Evolutionary conservation across 345 rosid genomes (phyloP).

Genomic region (Hypericum perforatum): DNA sequence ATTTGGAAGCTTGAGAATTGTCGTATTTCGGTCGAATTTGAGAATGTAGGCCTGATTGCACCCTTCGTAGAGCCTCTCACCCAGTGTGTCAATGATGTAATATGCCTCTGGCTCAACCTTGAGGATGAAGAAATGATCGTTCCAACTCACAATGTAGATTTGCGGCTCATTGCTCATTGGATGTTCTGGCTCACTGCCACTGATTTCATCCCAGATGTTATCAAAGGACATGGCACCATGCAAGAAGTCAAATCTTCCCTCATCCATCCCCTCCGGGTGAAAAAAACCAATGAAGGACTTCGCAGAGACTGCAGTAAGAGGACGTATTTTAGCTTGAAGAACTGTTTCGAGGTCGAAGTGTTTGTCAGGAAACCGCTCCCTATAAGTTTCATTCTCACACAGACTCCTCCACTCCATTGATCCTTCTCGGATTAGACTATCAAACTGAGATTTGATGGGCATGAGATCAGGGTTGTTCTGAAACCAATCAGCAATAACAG

Average conservation of each 20-base stretch:
- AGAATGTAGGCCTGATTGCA: constrained; percentile 88
- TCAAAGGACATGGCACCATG: constrained; percentile 90
- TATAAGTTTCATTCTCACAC: constrained; percentile 64
- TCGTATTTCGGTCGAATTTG: constrained; percentile 59
- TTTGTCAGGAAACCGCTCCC: constrained; percentile 74
- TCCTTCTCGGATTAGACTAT: constrained; percentile 82
- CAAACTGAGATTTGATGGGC: constrained; percentile 90
- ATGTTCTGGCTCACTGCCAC: constrained; percentile 35
- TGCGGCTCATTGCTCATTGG: constrained; percentile 35
- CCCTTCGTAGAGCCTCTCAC: constrained; percentile 96
- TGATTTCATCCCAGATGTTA: constrained; percentile 89
- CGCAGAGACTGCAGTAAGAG: constrained; percentile 50
- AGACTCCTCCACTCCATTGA: constrained; percentile 92
- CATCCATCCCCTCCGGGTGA: constrained; percentile 78
- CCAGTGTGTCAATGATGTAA: constrained; percentile 82
- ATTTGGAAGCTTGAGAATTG: constrained; percentile 36
- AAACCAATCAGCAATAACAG: constrained; percentile 90
- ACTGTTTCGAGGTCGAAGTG: constrained; percentile 95
- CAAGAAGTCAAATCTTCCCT: constrained; percentile 59
- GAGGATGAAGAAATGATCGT: constrained; percentile 90
- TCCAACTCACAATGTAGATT: constrained; percentile 93
- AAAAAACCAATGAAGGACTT: constrained; percentile 91
- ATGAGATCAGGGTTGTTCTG: constrained; percentile 61
- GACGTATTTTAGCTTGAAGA: constrained; percentile 73
- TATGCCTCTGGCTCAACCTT: constrained; percentile 75